Evolutionary conservation across 257 asterid species (phyloP), one percentile per base, ranked within the genome.

Genomic region (Jacaranda mimosifolia): DNA sequence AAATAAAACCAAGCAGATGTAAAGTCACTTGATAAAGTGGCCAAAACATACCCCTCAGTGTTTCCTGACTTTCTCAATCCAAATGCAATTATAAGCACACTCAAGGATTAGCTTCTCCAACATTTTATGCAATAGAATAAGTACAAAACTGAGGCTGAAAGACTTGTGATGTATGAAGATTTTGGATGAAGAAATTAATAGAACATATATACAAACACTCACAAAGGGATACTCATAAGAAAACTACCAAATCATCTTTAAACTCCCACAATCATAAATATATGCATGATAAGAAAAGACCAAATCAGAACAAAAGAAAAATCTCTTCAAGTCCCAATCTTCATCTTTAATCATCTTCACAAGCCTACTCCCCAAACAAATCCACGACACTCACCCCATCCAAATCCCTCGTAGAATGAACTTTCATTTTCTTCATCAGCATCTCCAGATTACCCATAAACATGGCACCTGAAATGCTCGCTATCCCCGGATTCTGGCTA

Each of bases 401-500:
- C 77, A 79, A 40, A 71, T 83, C 90, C 77, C 71, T 57, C 15
- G 26, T 56, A 6, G 86, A 73, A 40, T 83, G 57, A 35, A 77
- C 64, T 7, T 60, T 73, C 57, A 89, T 46, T 60, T 67, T 90
- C 82, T 83, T 79, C 88, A 74, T 72, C 51, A 83, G 6, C 83
- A 53, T 77, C 14, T 46, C 57, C 80, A 40, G 79, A 75, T 66
- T 13, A 12, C 59, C 40, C 45, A 53, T 77, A 80, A 83, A 86
- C 83, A 80, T 45, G 36, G 91, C 87, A 11, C 87, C 91, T 0
- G 91, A 9, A 12, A 91, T 66, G 48, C 88, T 81, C 39, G 79
- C 85, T 14, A 87, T 3, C 43, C 98, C 98, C 0, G 98, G 97
- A 68, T 89, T 89, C 88, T 93, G 97, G 82, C 97, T 89, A 57